A percentile compares a stretch with the other conserved stretches of the same genome.
Conservation (phyloP, 345 rosid species). For the Viola odorata region DNA sequence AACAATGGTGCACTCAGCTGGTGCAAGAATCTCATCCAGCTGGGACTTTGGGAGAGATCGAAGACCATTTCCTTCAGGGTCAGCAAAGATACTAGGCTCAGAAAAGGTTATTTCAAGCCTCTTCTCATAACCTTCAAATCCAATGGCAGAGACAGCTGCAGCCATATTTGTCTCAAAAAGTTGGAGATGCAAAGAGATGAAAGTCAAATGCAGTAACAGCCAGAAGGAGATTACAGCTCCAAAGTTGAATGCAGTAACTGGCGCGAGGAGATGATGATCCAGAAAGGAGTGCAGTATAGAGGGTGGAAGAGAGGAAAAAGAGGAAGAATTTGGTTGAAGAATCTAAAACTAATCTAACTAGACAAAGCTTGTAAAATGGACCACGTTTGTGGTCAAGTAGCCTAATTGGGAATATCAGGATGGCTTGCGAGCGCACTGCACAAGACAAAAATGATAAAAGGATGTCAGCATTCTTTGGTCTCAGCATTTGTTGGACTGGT, state of each 20-base stretch:
- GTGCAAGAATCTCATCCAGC: slow-evolving; percentile 25
- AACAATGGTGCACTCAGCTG: slow-evolving; percentile 29
- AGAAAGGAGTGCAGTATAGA: slow-evolving; percentile 6
- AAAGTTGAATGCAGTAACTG: neutral
- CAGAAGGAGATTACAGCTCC: neutral
- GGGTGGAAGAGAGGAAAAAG: slow-evolving; percentile 9
- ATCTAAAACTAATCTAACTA: slow-evolving; percentile 2
- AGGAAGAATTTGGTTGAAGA: slow-evolving; percentile 7
- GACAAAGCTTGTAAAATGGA: neutral
- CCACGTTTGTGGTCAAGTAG: slow-evolving; percentile 12
- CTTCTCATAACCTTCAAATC: slow-evolving; percentile 30
- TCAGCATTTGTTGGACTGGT: neutral
- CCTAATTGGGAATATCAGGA: slow-evolving; percentile 20
- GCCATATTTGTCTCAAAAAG: neutral
- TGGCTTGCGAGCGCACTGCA: slow-evolving; percentile 38
- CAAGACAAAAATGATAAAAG: neutral
- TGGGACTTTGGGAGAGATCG: slow-evolving; percentile 17
- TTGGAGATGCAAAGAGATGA: neutral
- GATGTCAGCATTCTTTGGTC: neutral
- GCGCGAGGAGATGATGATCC: neutral
- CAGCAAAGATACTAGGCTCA: slow-evolving; percentile 24
- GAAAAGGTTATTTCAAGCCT: slow-evolving; percentile 23
- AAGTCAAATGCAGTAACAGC: neutral
- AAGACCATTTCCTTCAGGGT: slow-evolving; percentile 23
- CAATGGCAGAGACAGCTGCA: slow-evolving; percentile 24